Conservation (phyloP, 2,329 filamentous ascomycete genomes). For the Aspergillus tanneri region DNA sequence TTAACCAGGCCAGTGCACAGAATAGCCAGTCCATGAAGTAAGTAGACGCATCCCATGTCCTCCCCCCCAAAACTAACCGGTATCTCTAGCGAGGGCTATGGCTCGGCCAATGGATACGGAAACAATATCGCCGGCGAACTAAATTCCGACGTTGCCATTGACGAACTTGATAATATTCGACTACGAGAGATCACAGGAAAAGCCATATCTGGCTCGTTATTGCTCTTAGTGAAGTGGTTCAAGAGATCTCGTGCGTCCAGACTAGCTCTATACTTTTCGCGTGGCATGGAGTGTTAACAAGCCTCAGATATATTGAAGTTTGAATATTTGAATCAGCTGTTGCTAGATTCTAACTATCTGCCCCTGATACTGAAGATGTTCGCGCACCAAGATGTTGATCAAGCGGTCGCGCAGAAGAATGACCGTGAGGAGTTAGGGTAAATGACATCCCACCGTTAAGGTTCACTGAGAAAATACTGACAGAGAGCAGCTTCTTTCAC, state of each 20-base stretch:
- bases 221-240: constrained; percentile 94
- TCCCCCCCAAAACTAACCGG: constrained; percentile 1
- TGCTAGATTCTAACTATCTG: constrained; percentile 93
- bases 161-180: constrained; percentile 79
- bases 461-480: constrained; percentile 11
- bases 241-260: constrained; percentile 78
- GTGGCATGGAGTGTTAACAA: constrained; percentile 14
- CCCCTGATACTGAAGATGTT: constrained; percentile 90
- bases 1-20: constrained; percentile 57
- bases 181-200: constrained; percentile 86
- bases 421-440: constrained; percentile 81
- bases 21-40: constrained; percentile 49
- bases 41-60: constrained; percentile 36
- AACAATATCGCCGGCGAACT: constrained; percentile 24
- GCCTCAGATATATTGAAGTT: constrained; percentile 82
- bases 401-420: constrained; percentile 79
- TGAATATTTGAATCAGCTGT: constrained; percentile 88
- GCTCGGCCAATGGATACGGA: constrained; percentile 25
- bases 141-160: constrained; percentile 48
- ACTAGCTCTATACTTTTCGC: background rate
- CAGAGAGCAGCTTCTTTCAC: constrained; percentile 71
- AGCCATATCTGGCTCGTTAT: constrained; percentile 82
- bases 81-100: constrained; percentile 26
- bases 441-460: constrained; percentile 20
- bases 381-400: constrained; percentile 89